Evolutionary conservation across 2,329 filamentous ascomycete genomes (phyloP), one percentile per base, ranked within the genome.

Genomic region (Rutstroemia sp.): DNA sequence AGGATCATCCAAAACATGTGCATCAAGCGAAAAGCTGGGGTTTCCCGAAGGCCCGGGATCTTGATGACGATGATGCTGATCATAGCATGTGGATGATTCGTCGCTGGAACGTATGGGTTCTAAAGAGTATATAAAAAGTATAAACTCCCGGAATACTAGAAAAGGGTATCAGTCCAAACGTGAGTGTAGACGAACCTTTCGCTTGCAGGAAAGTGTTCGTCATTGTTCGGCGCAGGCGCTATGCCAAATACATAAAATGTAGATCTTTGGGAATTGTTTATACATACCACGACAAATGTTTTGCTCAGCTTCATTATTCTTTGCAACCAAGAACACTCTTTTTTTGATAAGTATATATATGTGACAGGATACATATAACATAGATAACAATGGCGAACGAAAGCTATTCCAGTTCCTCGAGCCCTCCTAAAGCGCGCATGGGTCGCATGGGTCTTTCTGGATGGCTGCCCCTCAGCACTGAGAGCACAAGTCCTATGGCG

Each of bases 401-500:
- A n/a, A 44, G 21, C 5, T 19, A 12, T 2, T 21, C 46, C 14
- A 48, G 9, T 5, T 44, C 46, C 25, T 34, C 46, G 17, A 55
- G 53, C 46, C 38, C 38, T 16, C 46, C 53, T 19, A 54, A 54
- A 9, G 51, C 6, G 5, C 27, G 38, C 10, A 40, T 30, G 38
- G 44, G 30, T 14, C 53, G 48, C 16, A 21, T 21, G 14, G 40
- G 58, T n/a, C 61, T 64, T 16, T 56, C 54, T 44, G 64, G 64
- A 8, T 70, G 64, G 49, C 54, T 69, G 1, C 59, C 63, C 8
- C 61, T 68, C 36, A 63, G 44, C 36, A 52, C 45, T 12, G 68
- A 69, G 44, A 66, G 65, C 53, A 51, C 55, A 3, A 68, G 56
- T 46, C 65, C 66, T 27, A 65, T 70, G 64, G 59, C 60, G 10